Conservation (phyloP, 345 rosid genomes). For the Ailanthus altissimus region DNA sequence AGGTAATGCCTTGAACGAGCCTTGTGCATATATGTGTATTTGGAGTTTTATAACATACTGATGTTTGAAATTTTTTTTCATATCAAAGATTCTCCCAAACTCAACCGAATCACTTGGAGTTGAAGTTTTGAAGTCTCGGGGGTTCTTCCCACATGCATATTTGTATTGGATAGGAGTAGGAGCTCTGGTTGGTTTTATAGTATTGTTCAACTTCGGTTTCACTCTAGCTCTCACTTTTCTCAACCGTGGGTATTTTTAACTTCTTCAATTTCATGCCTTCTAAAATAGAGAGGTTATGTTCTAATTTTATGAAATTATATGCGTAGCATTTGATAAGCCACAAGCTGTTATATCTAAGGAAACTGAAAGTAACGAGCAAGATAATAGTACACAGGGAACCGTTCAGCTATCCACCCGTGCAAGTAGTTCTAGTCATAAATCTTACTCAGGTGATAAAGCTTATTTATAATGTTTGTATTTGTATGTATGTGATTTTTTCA, state of each 20-base stretch:
- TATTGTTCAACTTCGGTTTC: constrained; percentile 52
- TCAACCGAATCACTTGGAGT: constrained; percentile 42
- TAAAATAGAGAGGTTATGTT: constrained; percentile 3
- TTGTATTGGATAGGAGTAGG: constrained; percentile 76
- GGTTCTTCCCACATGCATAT: constrained; percentile 38
- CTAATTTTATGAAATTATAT: not conserved
- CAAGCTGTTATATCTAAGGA: constrained; percentile 14
- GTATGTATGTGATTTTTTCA: not conserved
- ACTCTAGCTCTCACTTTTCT: constrained; percentile 56
- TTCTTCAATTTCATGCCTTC: constrained; percentile 19
- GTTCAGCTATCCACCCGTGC: not conserved
- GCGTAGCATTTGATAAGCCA: constrained; percentile 38
- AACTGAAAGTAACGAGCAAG: not conserved
- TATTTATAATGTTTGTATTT: constrained; percentile 1
- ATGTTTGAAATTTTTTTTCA: not conserved
- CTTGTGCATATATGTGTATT: not conserved
- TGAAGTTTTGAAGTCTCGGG: constrained; percentile 44
- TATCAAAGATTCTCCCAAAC: constrained; percentile 26
- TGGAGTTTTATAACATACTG: not conserved
- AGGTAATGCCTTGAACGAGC: constrained; percentile 33
- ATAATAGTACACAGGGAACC: not conserved
- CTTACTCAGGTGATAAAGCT: not conserved
- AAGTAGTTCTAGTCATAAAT: not conserved
- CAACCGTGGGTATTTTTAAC: constrained; percentile 42
- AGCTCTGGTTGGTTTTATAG: constrained; percentile 46